A percentile compares a stretch with the other conserved stretches of the same genome.
Conservation (phyloP, 2,329 filamentous ascomycete genomes). For the Thermothelomyces thermophilus region DNA sequence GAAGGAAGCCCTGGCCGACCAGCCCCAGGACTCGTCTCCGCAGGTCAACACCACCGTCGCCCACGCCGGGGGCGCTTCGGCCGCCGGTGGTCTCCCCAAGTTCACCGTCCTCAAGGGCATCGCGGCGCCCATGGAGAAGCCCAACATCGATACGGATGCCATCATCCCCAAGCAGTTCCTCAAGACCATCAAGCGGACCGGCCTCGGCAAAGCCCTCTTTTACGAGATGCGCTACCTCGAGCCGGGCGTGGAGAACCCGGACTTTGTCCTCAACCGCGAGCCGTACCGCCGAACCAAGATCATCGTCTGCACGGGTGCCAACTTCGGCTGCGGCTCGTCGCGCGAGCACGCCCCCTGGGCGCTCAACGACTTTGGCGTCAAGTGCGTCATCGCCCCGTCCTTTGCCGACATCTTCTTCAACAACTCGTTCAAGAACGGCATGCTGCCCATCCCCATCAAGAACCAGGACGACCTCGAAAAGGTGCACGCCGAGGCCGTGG, state of each 20-base stretch:
- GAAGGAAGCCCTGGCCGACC: conserved; percentile 48
- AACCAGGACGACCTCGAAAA: conserved; percentile 59
- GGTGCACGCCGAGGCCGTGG: conserved; percentile 69
- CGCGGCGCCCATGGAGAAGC: conserved; percentile 77
- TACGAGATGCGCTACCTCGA: conserved; percentile 71
- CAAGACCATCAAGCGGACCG: conserved; percentile 97
- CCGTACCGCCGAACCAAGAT: conserved; percentile 82
- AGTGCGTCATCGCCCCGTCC: conserved; percentile 83
- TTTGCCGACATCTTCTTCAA: conserved; percentile 95
- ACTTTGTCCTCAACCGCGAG: conserved; percentile 86
- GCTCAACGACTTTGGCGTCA: conserved; percentile 92
- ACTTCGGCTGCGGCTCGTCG: conserved; percentile 91
- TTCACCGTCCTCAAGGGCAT: conserved; percentile 81
- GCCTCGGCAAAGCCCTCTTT: conserved; percentile 83
- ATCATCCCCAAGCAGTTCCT: conserved; percentile 99
- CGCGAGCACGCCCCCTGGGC: conserved; percentile 98
- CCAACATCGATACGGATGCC: conserved; percentile 96
- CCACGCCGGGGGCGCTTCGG: conserved; percentile 40
- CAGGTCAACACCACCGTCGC: conserved; percentile 56
- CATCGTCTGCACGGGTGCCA: conserved; percentile 81
- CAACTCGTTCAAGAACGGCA: conserved; percentile 99
- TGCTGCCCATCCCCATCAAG: conserved; percentile 77
- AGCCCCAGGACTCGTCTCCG: conserved; percentile 56
- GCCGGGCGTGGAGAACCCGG: conserved; percentile 66
- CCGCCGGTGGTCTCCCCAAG: conserved; percentile 61